Base-by-base conservation (phyloP, 352 stramenopile species). In the Phytophthora tentaculata region DNA sequence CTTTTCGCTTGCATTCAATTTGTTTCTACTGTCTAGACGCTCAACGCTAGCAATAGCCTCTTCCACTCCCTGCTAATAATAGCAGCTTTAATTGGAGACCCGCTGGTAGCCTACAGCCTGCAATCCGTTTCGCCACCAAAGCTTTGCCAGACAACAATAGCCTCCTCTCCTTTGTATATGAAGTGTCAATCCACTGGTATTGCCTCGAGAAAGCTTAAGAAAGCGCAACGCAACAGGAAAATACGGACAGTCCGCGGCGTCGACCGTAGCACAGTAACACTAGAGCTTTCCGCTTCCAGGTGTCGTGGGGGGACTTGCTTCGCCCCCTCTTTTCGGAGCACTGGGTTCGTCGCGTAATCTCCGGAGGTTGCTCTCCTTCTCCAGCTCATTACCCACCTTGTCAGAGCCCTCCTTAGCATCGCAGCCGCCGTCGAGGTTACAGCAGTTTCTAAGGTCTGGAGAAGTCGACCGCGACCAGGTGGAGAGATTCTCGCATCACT, bases 321-420 rank as follows among this genome's bases (percentile, higher is more conserved):
- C 52, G 20, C 39, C 54, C 48, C 61, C 13, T 50, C 44, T 48
- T 37, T 49, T 61, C 43, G 24, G 20, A 50, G 64, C 51, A 50
- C 67, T 69, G 67, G 49, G 53, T 50, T 61, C 62, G 9, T 69
- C 63, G 50, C 59, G 55, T 26, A 63, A 67, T 47, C 45, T 60
- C 20, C 51, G 59, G 67, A 72, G 58, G 37, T 61, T 67, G 45
- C 65, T 68, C 54, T 68, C 54, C 51, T 73, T 81, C 37, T 80
- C 64, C 47, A 56, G 44, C 17, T 72, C 73, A 1, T 45, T 70
- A 6, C 58, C 73, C 14, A 63, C 61, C 7, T 61, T 53, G 17
- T 49, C 57, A 12, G 56, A 72, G 29, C 56, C 56, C 12, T 58
- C 57, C 2, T 28, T 44, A 8, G 48, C 16, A n/a, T 17, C 54